Percentiles rank a stretch among this genome's conserved stretches.
phyloP scores from a whole-genome alignment of 2,329 filamentous ascomycete genomes.

The Hortaea werneckii region DNA sequence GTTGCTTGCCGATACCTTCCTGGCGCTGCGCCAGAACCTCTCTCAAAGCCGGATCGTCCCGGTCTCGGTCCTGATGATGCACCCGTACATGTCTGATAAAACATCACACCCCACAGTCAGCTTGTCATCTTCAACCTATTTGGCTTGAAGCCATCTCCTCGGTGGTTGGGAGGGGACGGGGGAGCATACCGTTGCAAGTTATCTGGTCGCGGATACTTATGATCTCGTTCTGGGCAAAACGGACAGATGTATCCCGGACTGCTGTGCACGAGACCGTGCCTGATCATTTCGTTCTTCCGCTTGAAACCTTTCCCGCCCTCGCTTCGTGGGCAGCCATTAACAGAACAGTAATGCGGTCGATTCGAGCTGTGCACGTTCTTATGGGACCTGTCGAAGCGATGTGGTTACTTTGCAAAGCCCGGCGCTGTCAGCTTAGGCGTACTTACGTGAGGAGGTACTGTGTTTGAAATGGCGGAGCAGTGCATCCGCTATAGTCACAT shows the following conservation, averaged over 20 bases:
- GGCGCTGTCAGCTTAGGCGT: too few relatives aligned
- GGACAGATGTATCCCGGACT: constrained; percentile 94
- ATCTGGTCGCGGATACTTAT: constrained; percentile 89
- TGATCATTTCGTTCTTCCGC: constrained; percentile 60
- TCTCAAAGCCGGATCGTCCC: constrained; percentile 70
- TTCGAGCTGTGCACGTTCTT: constrained; percentile 56
- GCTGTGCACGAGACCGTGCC: constrained; percentile 80
- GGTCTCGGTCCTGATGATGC: constrained; percentile 81
- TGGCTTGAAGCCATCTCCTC: too few relatives aligned
- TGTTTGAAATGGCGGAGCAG: constrained; percentile 64
- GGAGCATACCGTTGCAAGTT: constrained; percentile 81
- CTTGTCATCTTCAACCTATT: too few relatives aligned
- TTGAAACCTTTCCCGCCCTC: constrained; percentile 58
- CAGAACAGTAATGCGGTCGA: constrained; percentile 54
- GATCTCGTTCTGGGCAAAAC: constrained; percentile 87
- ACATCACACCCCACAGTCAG: neutral
- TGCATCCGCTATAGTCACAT: constrained; percentile 56
- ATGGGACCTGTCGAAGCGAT: constrained; percentile 46
- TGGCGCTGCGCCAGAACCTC: constrained; percentile 78
- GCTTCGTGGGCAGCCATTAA: constrained; percentile 47
- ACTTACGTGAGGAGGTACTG: constrained; percentile 60
- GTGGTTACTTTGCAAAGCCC: too few relatives aligned
- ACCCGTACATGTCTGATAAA: constrained; percentile 71
- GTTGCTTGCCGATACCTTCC: constrained; percentile 71
- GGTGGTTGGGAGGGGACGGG: too few relatives aligned